Percentiles rank a stretch among this genome's conserved stretches.
Conservation (phyloP, 805 yeast genomes). For the Lachancea dasiensis region DNA sequence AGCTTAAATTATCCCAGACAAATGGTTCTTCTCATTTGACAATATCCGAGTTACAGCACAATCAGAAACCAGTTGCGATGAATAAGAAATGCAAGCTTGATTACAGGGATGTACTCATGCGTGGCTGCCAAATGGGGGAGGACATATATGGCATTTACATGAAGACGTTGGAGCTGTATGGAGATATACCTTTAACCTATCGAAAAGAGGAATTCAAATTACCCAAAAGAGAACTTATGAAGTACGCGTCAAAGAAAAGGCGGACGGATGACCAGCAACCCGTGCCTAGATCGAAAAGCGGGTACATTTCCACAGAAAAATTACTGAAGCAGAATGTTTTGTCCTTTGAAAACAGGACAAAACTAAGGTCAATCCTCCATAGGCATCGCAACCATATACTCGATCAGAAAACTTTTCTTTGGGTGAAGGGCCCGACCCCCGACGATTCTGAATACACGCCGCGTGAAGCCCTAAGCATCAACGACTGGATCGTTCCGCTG, state of each 20-base stretch:
- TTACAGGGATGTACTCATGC: slow-evolving; percentile 26
- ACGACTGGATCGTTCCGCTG: slow-evolving; percentile 17
- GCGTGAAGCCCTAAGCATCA: slow-evolving; percentile 10
- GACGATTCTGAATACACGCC: neutral
- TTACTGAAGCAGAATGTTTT: slow-evolving; percentile 18
- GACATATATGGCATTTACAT: slow-evolving; percentile 28
- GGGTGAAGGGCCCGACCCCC: slow-evolving; percentile 14
- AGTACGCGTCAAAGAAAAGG: slow-evolving; percentile 13
- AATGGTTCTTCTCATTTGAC: slow-evolving; percentile 11
- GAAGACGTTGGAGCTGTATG: slow-evolving; percentile 29
- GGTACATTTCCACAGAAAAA: slow-evolving; percentile 16
- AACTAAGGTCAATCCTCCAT: slow-evolving; percentile 1
- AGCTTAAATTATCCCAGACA: slow-evolving; percentile 18
- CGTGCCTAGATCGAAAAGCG: slow-evolving; percentile 10
- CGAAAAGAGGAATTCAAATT: slow-evolving; percentile 21
- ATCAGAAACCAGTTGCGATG: slow-evolving; percentile 8
- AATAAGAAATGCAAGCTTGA: slow-evolving; percentile 17
- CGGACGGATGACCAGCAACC: slow-evolving; percentile 8
- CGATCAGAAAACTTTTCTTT: slow-evolving; percentile 18
- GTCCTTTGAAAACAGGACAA: slow-evolving; percentile 1
- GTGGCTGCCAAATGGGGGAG: slow-evolving; percentile 30
- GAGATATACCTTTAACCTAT: slow-evolving; percentile 26
- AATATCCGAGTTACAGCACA: slow-evolving; percentile 2
- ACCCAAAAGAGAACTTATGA: slow-evolving; percentile 21
- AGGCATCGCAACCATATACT: slow-evolving; percentile 13